phyloP scores from a whole-genome alignment of 2,329 filamentous ascomycete species.

The Xenoacremonium recifei region DNA sequence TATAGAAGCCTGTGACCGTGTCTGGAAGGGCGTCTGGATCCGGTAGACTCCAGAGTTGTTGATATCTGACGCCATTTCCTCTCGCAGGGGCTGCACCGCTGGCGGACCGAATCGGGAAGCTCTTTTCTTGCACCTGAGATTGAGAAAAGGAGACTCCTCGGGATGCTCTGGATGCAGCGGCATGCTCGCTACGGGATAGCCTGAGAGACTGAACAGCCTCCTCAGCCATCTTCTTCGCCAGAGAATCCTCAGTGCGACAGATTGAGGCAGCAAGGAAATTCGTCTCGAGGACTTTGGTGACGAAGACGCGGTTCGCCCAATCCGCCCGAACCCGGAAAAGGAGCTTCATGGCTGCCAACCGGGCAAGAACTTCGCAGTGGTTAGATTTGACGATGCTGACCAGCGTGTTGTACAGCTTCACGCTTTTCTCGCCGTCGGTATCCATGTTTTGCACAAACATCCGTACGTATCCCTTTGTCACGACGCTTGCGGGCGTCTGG shows the following conservation, averaged over 20 bases:
- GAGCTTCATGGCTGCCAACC: conserved; percentile 72
- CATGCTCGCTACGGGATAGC: conserved; percentile 43
- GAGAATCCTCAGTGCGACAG: conserved; percentile 59
- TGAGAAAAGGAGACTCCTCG: conserved; percentile 55
- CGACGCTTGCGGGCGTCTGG: conserved; percentile 66
- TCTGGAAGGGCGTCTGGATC: conserved; percentile 56
- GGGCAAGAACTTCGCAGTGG: conserved; percentile 64
- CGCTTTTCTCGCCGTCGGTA: conserved; percentile 61
- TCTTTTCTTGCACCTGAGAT: conserved; percentile 42
- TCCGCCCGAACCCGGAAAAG: conserved; percentile 83
- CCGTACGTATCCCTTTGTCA: conserved; percentile 67
- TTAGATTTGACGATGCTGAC: conserved; percentile 61
- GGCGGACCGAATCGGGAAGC: conserved; percentile 38
- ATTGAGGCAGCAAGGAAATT: conserved; percentile 70
- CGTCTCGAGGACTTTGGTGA: conserved; percentile 69
- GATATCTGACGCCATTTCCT: conserved; percentile 36
- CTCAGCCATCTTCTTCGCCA: conserved; percentile 50
- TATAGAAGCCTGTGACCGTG: conserved; percentile 42
- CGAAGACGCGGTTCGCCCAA: conserved; percentile 72
- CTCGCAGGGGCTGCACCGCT: conserved; percentile 40
- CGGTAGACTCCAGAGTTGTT: conserved; percentile 58
- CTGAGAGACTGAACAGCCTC: conserved; percentile 48
- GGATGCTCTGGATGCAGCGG: conserved; percentile 36
- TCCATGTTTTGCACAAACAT: conserved; percentile 77
- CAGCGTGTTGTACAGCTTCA: conserved; percentile 60